phyloP scores from a whole-genome alignment of 192 early-diverging fungal species.

The Borealophlyctis nickersoniae region DNA sequence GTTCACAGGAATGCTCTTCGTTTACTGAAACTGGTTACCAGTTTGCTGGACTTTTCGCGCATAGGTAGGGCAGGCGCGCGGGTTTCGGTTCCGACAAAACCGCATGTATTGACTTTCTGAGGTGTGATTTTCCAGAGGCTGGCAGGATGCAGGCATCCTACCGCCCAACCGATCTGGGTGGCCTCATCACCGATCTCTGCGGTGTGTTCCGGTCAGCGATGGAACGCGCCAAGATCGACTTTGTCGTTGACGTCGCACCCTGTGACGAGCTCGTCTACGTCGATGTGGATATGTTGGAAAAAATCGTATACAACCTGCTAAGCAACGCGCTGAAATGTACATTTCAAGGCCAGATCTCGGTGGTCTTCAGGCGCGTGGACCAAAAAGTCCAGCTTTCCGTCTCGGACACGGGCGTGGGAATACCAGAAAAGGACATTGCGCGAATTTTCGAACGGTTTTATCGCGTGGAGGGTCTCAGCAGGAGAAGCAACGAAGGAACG shows the following conservation, averaged over 20 bases:
- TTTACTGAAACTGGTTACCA: conserved; percentile 48
- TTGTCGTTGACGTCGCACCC: conserved; percentile 5
- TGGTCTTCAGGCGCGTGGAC: too few species aligned
- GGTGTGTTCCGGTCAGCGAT: conserved; percentile 19
- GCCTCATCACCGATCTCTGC: conserved; percentile 9
- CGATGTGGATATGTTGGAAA: conserved; percentile 19
- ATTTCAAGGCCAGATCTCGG: conserved; percentile 32
- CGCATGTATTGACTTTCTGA: too few species aligned
- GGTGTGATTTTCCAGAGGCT: conserved; percentile 10
- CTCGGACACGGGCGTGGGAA: conserved; percentile 40
- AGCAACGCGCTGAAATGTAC: conserved; percentile 55
- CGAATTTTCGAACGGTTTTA: conserved; percentile 48
- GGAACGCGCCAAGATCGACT: conserved; percentile 1
- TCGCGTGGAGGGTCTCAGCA: conserved; percentile 31
- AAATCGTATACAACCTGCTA: conserved; percentile 38
- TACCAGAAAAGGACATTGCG: conserved; percentile 32
- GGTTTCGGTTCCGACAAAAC: too few species aligned
- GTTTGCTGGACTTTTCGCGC: conserved; percentile 45
- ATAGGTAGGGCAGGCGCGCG: conserved; percentile 43
- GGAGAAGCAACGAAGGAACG: conserved; percentile 40
- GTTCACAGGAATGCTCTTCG: conserved; percentile 42
- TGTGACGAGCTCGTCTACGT: neutral
- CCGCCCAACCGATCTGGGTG: conserved; percentile 4
- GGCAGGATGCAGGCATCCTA: conserved; percentile 11
- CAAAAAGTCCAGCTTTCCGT: too few species aligned